Evolutionary conservation across 2,329 filamentous ascomycete genomes (phyloP).

Genomic region (Aspergillus sp.): DNA sequence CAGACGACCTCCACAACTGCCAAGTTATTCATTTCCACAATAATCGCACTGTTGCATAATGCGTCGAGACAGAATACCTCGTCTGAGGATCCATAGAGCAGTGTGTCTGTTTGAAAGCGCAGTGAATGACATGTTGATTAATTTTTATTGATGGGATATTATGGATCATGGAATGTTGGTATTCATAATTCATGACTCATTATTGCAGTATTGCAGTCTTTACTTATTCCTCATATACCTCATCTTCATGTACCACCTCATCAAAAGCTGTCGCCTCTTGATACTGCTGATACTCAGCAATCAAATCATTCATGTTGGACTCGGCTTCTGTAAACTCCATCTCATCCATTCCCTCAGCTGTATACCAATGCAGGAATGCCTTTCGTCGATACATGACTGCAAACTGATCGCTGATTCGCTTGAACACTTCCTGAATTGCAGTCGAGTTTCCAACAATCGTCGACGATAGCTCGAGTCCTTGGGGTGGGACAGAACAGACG

Average conservation of each 20-base stretch:
- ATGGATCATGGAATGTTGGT: no score
- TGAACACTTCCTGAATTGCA: constrained; percentile 99
- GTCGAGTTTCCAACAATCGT: constrained; percentile 99
- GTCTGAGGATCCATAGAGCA: no score
- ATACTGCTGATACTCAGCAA: constrained; percentile 99
- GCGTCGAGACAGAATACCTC: no score
- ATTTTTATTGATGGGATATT: no score
- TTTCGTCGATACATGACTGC: constrained; percentile 99
- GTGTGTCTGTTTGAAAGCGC: no score
- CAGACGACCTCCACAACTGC: no score
- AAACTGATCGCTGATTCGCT: constrained; percentile 99
- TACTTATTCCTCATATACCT: no score
- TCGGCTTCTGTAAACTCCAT: constrained; percentile 99
- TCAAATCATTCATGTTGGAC: constrained; percentile 99
- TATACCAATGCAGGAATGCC: constrained; percentile 99
- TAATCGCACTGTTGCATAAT: no score
- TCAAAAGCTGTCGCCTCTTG: constrained; percentile 97
- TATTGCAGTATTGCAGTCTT: no score
- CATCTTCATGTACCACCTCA: constrained; percentile 60
- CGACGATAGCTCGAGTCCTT: constrained; percentile 97
- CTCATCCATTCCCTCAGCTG: constrained; percentile 99
- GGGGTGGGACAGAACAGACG: constrained; percentile 96
- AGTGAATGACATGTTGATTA: no score
- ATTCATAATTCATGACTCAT: no score
- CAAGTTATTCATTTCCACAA: no score